Conservation (phyloP, 306 rosid genomes). For the Cicer arietinum region DNA sequence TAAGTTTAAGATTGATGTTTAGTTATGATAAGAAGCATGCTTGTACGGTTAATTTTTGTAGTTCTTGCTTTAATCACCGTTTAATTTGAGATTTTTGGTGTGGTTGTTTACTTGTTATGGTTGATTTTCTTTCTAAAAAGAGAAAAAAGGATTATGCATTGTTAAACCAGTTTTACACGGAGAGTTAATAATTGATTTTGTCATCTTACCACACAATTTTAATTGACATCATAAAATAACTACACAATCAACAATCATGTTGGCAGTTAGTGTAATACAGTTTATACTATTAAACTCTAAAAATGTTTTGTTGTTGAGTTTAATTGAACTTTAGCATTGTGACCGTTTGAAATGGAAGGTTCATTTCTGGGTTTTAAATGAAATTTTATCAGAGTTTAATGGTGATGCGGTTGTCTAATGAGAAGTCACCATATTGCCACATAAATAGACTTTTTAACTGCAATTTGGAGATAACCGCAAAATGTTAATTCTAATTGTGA, state of each 20-base stretch:
- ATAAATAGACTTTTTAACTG: too few relatives aligned
- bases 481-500: too few relatives aligned
- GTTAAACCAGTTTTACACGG: too few relatives aligned
- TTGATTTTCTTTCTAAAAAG: background rate
- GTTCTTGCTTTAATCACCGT: background rate
- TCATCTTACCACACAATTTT: too few relatives aligned
- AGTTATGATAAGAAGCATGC: background rate
- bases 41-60: background rate
- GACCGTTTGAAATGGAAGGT: background rate
- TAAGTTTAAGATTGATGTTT: background rate
- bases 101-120: background rate
- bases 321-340: background rate
- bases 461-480: too few relatives aligned
- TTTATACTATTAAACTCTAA: background rate
- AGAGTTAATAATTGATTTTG: too few relatives aligned
- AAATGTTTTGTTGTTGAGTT: background rate
- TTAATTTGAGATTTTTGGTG: background rate
- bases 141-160: too few relatives aligned
- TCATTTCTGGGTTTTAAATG: background rate
- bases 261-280: too few relatives aligned
- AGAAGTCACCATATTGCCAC: too few relatives aligned
- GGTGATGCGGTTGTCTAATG: too few relatives aligned
- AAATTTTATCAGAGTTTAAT: background rate
- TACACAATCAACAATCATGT: too few relatives aligned
- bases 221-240: too few relatives aligned